Evolutionary conservation across 2,329 filamentous ascomycete species (phyloP).

Genomic region (Helminthosporium solani): DNA sequence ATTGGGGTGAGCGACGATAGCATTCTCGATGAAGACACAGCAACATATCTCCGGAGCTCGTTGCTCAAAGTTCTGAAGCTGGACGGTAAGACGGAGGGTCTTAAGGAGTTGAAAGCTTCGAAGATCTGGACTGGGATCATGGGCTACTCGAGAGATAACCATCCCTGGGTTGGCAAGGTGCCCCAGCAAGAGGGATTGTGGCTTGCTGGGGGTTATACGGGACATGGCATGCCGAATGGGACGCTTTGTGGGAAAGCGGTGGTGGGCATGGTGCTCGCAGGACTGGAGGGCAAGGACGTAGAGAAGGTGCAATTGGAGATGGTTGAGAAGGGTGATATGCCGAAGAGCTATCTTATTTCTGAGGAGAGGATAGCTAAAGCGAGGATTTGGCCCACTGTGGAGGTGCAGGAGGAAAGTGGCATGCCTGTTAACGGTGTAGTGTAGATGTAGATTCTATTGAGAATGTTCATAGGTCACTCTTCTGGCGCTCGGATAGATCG

Average conservation of each 20-base stretch:
- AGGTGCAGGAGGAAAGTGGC: slow-evolving; percentile 33
- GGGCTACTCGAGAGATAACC: slow-evolving; percentile 68
- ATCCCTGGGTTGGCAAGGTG: slow-evolving; percentile 72
- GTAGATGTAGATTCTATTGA: slow-evolving; percentile 7
- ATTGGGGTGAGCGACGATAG: slow-evolving; percentile 63
- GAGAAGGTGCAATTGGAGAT: slow-evolving; percentile 28
- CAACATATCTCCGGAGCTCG: slow-evolving; percentile 55
- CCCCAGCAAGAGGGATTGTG: slow-evolving; percentile 60
- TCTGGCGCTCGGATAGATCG: no score
- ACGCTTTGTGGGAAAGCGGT: slow-evolving; percentile 65
- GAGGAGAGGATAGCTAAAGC: slow-evolving; percentile 37
- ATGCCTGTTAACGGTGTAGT: slow-evolving; percentile 30
- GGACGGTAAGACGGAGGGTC: slow-evolving; percentile 37
- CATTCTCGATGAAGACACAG: slow-evolving; percentile 57
- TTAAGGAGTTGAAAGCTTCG: slow-evolving; percentile 49
- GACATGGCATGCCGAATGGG: slow-evolving; percentile 75
- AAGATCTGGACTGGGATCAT: slow-evolving; percentile 75
- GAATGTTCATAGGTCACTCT: not conserved
- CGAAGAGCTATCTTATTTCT: slow-evolving; percentile 41
- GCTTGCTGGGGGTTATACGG: slow-evolving; percentile 67
- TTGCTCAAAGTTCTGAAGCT: slow-evolving; percentile 41
- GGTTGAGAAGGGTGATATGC: slow-evolving; percentile 38
- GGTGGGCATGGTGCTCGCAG: slow-evolving; percentile 59
- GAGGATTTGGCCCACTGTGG: slow-evolving; percentile 35
- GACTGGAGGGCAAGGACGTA: slow-evolving; percentile 37